Percentiles rank a stretch among this genome's conserved stretches.
Evolutionary conservation across 257 asterid species (phyloP).

Genomic region (Parsonsia alboflavescens): DNA sequence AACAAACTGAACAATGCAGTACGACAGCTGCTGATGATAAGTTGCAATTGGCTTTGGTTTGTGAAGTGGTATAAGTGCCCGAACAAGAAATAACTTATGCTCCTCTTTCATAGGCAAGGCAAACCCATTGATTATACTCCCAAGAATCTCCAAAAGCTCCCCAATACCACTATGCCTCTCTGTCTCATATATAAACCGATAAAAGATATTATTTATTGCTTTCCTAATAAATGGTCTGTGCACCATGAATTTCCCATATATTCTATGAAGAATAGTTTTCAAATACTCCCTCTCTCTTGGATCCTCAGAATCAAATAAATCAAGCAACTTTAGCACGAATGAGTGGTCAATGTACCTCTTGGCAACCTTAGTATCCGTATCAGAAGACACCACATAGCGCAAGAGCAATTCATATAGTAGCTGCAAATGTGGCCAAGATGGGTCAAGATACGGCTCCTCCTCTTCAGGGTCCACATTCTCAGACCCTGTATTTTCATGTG

Average conservation of each 20-base stretch:
- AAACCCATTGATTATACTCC: slow-evolving; percentile 85
- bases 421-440: slow-evolving; percentile 79
- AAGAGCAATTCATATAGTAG: slow-evolving; percentile 61
- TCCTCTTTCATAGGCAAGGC: slow-evolving; percentile 97
- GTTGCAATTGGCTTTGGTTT: slow-evolving; percentile 55
- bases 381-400: slow-evolving; percentile 64
- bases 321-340: slow-evolving; percentile 60
- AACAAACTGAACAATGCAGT: slow-evolving; percentile 68
- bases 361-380: slow-evolving; percentile 64
- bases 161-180: slow-evolving; percentile 75
- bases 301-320: slow-evolving; percentile 82
- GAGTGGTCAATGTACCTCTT: slow-evolving; percentile 69
- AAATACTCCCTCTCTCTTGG: slow-evolving; percentile 81
- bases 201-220: slow-evolving; percentile 69
- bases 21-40: slow-evolving; percentile 74
- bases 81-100: slow-evolving; percentile 76
- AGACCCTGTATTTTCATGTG: slow-evolving; percentile 53
- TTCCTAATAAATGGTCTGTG: slow-evolving; percentile 89
- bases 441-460: slow-evolving; percentile 65
- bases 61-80: slow-evolving; percentile 81
- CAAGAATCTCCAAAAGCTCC: slow-evolving; percentile 83
- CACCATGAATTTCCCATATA: slow-evolving; percentile 88
- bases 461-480: slow-evolving; percentile 58
- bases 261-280: slow-evolving; percentile 75
- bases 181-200: slow-evolving; percentile 66